Base-by-base conservation (phyloP, 2,329 filamentous ascomycete genomes). In the Decorospora gaudefroyi region DNA sequence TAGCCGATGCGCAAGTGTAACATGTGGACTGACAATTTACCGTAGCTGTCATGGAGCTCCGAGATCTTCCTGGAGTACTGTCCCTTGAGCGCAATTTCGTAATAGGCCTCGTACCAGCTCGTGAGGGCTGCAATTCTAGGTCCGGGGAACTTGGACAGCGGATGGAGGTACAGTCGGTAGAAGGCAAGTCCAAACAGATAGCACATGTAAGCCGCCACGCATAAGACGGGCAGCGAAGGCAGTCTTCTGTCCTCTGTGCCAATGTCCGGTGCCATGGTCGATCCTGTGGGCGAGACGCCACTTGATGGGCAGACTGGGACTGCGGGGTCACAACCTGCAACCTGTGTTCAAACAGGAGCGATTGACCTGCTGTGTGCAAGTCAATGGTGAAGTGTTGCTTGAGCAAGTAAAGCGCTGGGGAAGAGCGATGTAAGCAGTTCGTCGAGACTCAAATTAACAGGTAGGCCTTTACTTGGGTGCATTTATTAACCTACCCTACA, bases 101-200 rank as follows among this genome's bases (percentile, higher is more conserved):
- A 69, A 49, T 69, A 69, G 18, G 62, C 67, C 37, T 69, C 65
- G 36, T 69, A 69, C 60, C 58, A 67, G 15, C 50, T 59, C 13
- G 64, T 62, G 9, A 61, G 48, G 6, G 65, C 65, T 8, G 65
- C 67, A 10, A 62, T 37, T 19, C 38, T 57, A 1, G 76, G 75
- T 2, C 75, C 76, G 1, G 75, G 75, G 49, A 72, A 75, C 29
- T 68, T 69, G 29, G 69, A 60, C 2, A 78, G 64, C 1, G 76
- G 75, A 32, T 76, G 73, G 30, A 76, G 65, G 55, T 67, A 74
- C 13, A 74, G 61, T 42, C 67, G 66, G 52, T 76, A 73, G 40
- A 74, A 4, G 35, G 39, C 39, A 32, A 65, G 50, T 11, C 48
- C 57, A 17, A 53, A 1, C 6, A 53, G 17, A 30, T 65, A 69